Evolutionary conservation across 176 grass and related monocot species (phyloP).

Genomic region (Aegilops sharonensis): DNA sequence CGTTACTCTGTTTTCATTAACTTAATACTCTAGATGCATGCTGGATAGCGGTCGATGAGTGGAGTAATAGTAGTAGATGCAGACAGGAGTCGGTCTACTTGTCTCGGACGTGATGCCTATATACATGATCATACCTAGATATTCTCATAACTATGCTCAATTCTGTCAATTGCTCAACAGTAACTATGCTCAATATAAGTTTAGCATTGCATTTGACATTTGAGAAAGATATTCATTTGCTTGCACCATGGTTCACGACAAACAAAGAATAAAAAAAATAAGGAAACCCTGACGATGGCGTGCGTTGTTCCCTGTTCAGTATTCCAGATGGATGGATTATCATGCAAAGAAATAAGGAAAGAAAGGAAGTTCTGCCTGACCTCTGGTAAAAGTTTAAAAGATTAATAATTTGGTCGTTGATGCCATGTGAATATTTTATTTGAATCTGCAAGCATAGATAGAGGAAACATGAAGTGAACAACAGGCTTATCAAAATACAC

Average conservation of each 20-base stretch:
- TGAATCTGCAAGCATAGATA: slow-evolving; percentile 12
- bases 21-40: too few species aligned
- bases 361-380: not conserved
- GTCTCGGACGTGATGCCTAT: too few species aligned
- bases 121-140: too few species aligned
- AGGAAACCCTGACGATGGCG: not conserved
- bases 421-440: not conserved
- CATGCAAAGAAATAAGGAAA: not conserved
- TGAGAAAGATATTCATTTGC: not conserved
- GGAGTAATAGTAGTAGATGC: too few species aligned
- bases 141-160: too few species aligned
- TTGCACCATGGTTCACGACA: not conserved
- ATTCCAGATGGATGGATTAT: not conserved
- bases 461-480: not conserved
- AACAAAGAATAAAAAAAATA: not conserved
- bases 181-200: not conserved
- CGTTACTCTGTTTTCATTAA: too few species aligned
- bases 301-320: not conserved
- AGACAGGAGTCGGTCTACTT: too few species aligned
- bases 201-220: not conserved
- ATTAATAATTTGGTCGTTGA: not conserved
- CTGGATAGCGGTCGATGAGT: too few species aligned
- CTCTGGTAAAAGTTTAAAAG: slow-evolving; percentile 3
- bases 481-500: not conserved
- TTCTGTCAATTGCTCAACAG: too few species aligned